Evolutionary conservation across 1,284 basidiomycete genomes (phyloP), one percentile per base, ranked within the genome.

Genomic region (Schizophyllum commune): DNA sequence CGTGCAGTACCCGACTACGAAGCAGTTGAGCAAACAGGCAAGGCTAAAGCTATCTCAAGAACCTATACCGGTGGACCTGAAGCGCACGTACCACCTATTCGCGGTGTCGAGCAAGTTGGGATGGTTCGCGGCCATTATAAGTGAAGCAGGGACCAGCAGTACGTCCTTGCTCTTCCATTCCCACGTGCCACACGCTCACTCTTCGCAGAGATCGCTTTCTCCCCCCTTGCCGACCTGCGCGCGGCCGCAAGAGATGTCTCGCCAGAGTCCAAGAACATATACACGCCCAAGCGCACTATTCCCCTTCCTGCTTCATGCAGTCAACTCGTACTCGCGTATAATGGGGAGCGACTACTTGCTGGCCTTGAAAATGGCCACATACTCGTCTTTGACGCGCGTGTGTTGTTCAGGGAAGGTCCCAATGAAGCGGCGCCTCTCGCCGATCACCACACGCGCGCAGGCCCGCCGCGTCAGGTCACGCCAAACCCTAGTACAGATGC

Each of bases 51-150:
- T 47, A 11, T 47, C 39, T 17, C 9, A 47, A 17, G 13, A 47
- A 47, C 13, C 9, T 11, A 47, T 47, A 11, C 17, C 39, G 9
- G 39, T 47, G 17, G 39, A 47, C 8, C 9, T 47, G 9, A 11
- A 17, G 8, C 39, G 17, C 17, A 62, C 67, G 4, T 77, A 77
- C 63, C 71, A 67, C 52, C 68, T 88, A 19, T 82, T 91, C 65
- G 78, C 83, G 5, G 75, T 81, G 4, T 78, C 84, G 1, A 88
- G 86, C 67, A 71, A 75, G 13, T 79, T 75, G 64, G 85, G 82
- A 39, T 89, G 83, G 82, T 91, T 90, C 72, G 84, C 80, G 56
- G 86, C 86, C 54, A 79, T 83, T 8, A 75, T 70, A 57, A 74
- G 9, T 74, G 22, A 73, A 3, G 27, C 27, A 71, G 55, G 68